Base-by-base conservation (phyloP, 208 protist species). In the Histomonas meleagridis region DNA sequence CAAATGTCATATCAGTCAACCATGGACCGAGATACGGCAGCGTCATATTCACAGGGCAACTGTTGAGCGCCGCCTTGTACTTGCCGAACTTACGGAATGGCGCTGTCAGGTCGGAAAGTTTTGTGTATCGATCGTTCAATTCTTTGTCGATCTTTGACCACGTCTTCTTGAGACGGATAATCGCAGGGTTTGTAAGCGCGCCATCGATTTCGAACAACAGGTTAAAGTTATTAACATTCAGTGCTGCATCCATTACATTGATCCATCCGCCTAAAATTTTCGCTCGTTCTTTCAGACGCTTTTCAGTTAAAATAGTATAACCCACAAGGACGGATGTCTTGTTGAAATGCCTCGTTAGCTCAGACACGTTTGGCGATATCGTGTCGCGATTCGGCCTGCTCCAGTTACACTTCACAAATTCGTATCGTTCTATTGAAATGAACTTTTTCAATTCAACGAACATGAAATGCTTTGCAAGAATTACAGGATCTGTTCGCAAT, bases 1-100 rank as follows among this genome's bases (percentile, higher is more conserved):
- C 55, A 48, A 86, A 86, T 55, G 76, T 55, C 76, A 86, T 86
- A 46, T 86, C 76, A 38, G 76, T 86, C 9, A 32, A 28, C 76
- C 76, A 86, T 21, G 76, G 76, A 46, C 76, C 76, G 46, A 86
- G 32, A n/a, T 51, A 86, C 5, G 18, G 26, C 32, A 43, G 9
- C 5, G 65, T 7, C 32, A 57, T 86, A 0, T 0, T 28, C 3
- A 3, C 0, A 32, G 23, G 7, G 12, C 0, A 0, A 2, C 38
- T 18, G 2, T 46, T 28, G 21, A 86, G 18, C 5, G 1, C 32
- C 16, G 76, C 26, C 32, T 86, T 86, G 18, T 86, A 86, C 7
- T 51, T 55, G 18, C 38, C 38, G 46, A 86, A 86, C 26, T 86
- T 86, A 38, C 46, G 23, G 16, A 55, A 26, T 43, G 76, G 76